Conservation (phyloP, 2,329 filamentous ascomycete genomes). For the Pseudopyricularia javanii region DNA sequence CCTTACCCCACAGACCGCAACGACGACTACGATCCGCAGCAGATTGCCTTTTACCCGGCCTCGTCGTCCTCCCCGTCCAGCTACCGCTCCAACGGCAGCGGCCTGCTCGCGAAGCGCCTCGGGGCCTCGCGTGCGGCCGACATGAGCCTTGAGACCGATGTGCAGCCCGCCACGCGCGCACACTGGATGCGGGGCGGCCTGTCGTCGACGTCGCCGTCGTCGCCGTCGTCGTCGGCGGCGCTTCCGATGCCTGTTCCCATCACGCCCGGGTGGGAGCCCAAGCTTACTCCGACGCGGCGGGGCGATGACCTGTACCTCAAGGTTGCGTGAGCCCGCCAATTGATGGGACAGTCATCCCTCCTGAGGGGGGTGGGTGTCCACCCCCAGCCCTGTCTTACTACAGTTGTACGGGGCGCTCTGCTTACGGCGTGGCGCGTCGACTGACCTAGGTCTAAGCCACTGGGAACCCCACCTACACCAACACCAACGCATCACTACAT, state of each 20-base stretch:
- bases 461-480: background rate
- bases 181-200: constrained; percentile 1
- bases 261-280: constrained; percentile 49
- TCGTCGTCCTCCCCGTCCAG: constrained; percentile 2
- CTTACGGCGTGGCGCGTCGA: too few species aligned
- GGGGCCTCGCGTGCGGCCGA: constrained; percentile 35
- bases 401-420: background rate
- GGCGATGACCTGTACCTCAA: constrained; percentile 53
- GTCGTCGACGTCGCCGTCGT: constrained; percentile 6
- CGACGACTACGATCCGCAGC: background rate
- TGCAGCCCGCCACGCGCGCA: constrained; percentile 3
- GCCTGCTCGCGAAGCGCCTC: constrained; percentile 39
- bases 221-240: background rate
- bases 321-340: constrained; percentile 32
- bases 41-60: constrained; percentile 4
- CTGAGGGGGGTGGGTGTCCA: too few species aligned
- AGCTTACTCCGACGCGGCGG: constrained; percentile 52
- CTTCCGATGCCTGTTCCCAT: constrained; percentile 19
- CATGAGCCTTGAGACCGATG: constrained; percentile 22
- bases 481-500: background rate
- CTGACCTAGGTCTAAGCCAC: background rate
- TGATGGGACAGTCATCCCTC: background rate
- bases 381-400: background rate
- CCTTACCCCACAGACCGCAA: too few species aligned
- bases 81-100: constrained; percentile 19